phyloP scores from a whole-genome alignment of 805 yeast genomes.

The Naumovozyma baii region DNA sequence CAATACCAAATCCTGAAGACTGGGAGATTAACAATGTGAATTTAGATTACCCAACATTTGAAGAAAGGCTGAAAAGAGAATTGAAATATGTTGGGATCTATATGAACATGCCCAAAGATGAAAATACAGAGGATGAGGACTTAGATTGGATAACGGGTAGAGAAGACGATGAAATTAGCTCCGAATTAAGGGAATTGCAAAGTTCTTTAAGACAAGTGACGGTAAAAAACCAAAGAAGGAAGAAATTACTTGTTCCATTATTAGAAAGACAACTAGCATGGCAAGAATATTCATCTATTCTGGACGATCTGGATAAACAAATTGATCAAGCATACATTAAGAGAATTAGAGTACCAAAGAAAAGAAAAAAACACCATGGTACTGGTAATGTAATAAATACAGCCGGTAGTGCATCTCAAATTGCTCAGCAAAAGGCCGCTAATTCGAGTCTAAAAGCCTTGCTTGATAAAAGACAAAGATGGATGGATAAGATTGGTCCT shows the following conservation, averaged over 20 bases:
- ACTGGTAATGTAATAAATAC: slow-evolving; percentile 2
- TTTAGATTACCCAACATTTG: slow-evolving; percentile 70
- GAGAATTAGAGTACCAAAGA: slow-evolving; percentile 62
- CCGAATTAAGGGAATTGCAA: slow-evolving; percentile 71
- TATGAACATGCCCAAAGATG: slow-evolving; percentile 41
- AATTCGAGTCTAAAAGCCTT: slow-evolving; percentile 70
- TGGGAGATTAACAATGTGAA: slow-evolving; percentile 38
- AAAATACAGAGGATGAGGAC: slow-evolving; percentile 23
- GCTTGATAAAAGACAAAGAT: slow-evolving; percentile 74
- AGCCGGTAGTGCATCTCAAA: slow-evolving; percentile 30
- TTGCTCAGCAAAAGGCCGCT: slow-evolving; percentile 56
- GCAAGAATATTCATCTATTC: slow-evolving; percentile 83
- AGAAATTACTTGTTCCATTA: slow-evolving; percentile 54
- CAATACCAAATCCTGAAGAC: slow-evolving; percentile 36
- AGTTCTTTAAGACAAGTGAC: slow-evolving; percentile 52
- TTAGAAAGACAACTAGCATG: slow-evolving; percentile 86
- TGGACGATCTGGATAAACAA: slow-evolving; percentile 92
- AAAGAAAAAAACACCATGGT: slow-evolving; percentile 31
- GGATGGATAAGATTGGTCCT: slow-evolving; percentile 87
- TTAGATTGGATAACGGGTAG: slow-evolving; percentile 62
- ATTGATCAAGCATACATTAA: slow-evolving; percentile 89
- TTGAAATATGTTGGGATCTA: slow-evolving; percentile 84
- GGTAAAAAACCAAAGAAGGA: slow-evolving; percentile 55
- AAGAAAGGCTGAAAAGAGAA: slow-evolving; percentile 81
- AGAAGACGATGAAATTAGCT: slow-evolving; percentile 91